Percentiles rank a stretch among this genome's conserved stretches.
These are phyloP conservation scores for Penicillium sumatraense DNA, from an alignment of 2,329 filamentous ascomycete species.

Conservation along the genomic window DNA sequence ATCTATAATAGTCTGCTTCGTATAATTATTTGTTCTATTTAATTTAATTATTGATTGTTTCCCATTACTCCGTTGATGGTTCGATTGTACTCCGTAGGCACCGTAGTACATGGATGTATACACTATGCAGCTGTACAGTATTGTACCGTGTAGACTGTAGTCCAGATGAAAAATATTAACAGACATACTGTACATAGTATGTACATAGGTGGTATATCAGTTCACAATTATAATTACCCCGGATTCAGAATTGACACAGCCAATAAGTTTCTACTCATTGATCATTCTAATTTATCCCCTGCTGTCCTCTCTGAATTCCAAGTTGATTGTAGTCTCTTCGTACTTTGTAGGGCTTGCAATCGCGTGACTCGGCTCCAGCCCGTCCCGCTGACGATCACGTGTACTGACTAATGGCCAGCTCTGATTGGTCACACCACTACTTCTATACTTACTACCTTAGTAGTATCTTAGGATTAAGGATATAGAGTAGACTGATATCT, in stretches of 20 bases:
- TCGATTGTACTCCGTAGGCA: too few relatives aligned
- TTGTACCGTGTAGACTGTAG: constrained; percentile 1
- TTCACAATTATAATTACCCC: too few relatives aligned
- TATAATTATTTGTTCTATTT: too few relatives aligned
- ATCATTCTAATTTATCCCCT: neutral
- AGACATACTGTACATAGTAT: neutral
- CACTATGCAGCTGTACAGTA: neutral
- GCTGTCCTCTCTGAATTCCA: too few relatives aligned
- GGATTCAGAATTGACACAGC: neutral
- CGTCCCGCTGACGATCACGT: constrained; percentile 1
- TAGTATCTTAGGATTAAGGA: too few relatives aligned
- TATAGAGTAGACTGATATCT: too few relatives aligned
- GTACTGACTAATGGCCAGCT: neutral
- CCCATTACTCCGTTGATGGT: too few relatives aligned
- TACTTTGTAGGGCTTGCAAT: neutral
- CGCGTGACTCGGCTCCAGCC: constrained; percentile 18
- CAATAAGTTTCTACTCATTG: neutral
- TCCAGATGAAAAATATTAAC: neutral
- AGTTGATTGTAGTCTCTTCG: too few relatives aligned
- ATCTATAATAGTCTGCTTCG: too few relatives aligned
- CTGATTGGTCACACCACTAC: neutral
- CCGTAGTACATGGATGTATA: neutral
- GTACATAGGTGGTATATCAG: too few relatives aligned
- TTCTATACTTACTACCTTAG: neutral
- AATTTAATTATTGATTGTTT: too few relatives aligned